Percentiles rank a stretch among this genome's conserved stretches.
These are phyloP conservation scores for Trametes villosa DNA, from an alignment of 768 basidiomycete species.

Conservation along the genomic window DNA sequence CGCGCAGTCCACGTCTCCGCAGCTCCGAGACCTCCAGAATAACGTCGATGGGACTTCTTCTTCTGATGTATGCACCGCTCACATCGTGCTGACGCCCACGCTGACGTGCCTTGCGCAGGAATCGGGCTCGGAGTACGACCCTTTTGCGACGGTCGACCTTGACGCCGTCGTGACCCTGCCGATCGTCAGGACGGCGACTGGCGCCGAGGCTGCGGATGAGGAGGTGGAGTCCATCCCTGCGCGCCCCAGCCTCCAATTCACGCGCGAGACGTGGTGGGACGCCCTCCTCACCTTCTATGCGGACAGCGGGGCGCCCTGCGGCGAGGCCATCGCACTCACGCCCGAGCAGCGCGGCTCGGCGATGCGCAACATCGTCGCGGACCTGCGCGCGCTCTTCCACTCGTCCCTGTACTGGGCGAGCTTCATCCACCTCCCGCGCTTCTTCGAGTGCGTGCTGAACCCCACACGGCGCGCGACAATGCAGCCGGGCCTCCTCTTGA, in stretches of 20 bases:
- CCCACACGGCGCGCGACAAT: conserved; percentile 53
- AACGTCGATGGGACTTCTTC: conserved; percentile 57
- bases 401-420: conserved; percentile 74
- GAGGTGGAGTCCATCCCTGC: conserved; percentile 21
- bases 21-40: neutral
- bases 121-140: conserved; percentile 9
- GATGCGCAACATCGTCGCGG: conserved; percentile 49
- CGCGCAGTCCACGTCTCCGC: conserved; percentile 58
- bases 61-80: conserved; percentile 22
- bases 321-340: neutral
- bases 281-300: conserved; percentile 61
- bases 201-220: neutral
- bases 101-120: neutral
- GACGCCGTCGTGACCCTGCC: neutral
- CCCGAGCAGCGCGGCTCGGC: conserved; percentile 48
- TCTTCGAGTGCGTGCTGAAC: conserved; percentile 62
- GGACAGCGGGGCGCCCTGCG: neutral
- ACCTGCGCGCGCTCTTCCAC: conserved; percentile 66
- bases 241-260: conserved; percentile 67
- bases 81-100: conserved; percentile 53
- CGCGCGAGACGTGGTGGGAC: conserved; percentile 83
- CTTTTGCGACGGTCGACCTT: conserved; percentile 7
- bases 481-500: conserved; percentile 68
- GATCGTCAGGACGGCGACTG: neutral
- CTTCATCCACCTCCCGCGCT: conserved; percentile 71